These are phyloP conservation scores for Musa itinerans DNA, from an alignment of 176 grass and related monocot genomes.

Conservation along the genomic window DNA sequence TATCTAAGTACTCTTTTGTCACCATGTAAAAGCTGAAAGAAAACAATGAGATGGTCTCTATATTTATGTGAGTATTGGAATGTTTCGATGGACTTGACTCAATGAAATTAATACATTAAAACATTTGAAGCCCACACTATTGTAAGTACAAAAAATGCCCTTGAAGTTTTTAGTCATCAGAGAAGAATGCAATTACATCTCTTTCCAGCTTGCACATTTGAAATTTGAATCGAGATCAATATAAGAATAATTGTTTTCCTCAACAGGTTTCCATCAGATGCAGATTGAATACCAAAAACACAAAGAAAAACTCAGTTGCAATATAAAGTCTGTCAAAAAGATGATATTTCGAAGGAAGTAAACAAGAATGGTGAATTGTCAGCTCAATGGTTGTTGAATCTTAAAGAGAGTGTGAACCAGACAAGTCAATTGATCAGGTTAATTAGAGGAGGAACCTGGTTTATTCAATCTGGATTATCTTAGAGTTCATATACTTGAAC, in stretches of 20 bases:
- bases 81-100: no score
- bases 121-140: background rate
- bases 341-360: background rate
- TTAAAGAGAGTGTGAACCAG: background rate
- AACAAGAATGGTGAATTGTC: slow-evolving; percentile 11
- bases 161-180: background rate
- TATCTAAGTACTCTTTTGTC: no score
- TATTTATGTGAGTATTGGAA: no score
- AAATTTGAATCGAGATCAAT: background rate
- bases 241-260: background rate
- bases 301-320: background rate
- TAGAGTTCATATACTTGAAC: slow-evolving; percentile 68
- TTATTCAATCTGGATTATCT: slow-evolving; percentile 70
- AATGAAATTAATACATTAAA: background rate
- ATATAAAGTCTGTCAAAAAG: background rate
- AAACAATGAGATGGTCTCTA: no score
- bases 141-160: background rate
- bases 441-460: slow-evolving; percentile 7
- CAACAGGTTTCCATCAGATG: background rate
- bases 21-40: no score
- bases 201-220: background rate
- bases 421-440: background rate
- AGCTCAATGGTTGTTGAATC: slow-evolving; percentile 3
- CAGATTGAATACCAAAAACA: background rate
- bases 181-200: background rate